Percentiles rank a stretch among this genome's conserved stretches.
These are phyloP conservation scores for Pseudogymnoascus sp. DNA, from an alignment of 2,329 filamentous ascomycete species.

Conservation along the genomic window DNA sequence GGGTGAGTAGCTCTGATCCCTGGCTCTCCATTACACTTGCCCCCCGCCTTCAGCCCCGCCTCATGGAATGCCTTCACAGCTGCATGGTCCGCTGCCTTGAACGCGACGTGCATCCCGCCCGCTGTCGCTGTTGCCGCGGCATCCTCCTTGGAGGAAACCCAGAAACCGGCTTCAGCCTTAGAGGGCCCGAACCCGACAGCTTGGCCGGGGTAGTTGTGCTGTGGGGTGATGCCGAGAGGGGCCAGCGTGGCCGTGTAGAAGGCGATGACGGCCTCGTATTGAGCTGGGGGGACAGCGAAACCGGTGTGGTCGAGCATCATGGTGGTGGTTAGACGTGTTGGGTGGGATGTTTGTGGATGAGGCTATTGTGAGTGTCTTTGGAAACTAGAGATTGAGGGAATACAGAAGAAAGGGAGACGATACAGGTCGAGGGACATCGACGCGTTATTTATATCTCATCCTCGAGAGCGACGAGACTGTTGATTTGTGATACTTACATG, in stretches of 20 bases:
- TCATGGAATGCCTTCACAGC: background rate
- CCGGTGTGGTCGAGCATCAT: conserved; percentile 1
- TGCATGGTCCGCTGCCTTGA: background rate
- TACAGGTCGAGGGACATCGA: background rate
- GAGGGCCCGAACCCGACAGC: background rate
- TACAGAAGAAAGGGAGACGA: background rate
- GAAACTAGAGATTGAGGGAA: background rate
- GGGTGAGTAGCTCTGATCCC: background rate
- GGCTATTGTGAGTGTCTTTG: background rate
- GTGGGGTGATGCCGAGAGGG: background rate
- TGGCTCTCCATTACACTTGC: background rate
- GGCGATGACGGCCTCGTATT: background rate
- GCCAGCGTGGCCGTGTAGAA: background rate
- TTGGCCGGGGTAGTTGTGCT: background rate
- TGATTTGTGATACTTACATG: background rate
- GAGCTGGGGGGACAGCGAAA: background rate
- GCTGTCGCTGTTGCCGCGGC: background rate
- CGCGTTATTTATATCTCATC: background rate
- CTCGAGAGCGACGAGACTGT: background rate
- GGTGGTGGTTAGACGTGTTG: background rate
- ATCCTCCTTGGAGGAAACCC: background rate
- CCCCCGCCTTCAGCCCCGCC: background rate
- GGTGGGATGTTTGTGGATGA: background rate
- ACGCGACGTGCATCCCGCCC: background rate
- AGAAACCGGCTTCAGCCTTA: background rate